Percentiles rank a stretch among this genome's conserved stretches.
These are phyloP conservation scores for Botrytis galanthina DNA, from an alignment of 2,329 filamentous ascomycete species.

Conservation along the genomic window DNA sequence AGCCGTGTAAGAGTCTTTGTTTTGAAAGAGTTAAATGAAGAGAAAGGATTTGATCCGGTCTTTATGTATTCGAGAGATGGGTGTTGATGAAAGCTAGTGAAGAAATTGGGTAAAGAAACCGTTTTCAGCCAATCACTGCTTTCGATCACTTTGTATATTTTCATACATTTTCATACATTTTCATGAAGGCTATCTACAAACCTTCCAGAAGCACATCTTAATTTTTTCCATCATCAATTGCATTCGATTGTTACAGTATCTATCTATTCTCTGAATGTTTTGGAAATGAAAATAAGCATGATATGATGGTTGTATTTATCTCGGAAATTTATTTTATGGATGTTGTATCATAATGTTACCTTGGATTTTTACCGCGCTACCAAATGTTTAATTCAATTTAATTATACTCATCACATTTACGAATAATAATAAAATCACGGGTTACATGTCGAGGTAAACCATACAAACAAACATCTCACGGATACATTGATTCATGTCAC, in stretches of 20 bases:
- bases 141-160: constrained; percentile 25
- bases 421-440: constrained; percentile 1
- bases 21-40: constrained; percentile 27
- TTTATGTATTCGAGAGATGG: constrained; percentile 36
- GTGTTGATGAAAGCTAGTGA: constrained; percentile 22
- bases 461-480: constrained; percentile 29
- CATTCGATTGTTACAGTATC: neutral
- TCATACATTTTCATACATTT: neutral
- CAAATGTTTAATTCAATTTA: neutral
- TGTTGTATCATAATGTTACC: neutral
- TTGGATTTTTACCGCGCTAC: neutral
- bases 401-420: neutral
- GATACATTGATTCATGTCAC: constrained; percentile 4
- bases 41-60: constrained; percentile 34
- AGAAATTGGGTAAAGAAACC: constrained; percentile 31
- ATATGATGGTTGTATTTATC: neutral
- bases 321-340: neutral
- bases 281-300: neutral
- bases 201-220: constrained; percentile 3
- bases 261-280: neutral
- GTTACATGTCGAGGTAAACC: constrained; percentile 29
- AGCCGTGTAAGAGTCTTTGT: constrained; percentile 34
- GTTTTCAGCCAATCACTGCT: constrained; percentile 37
- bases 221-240: neutral
- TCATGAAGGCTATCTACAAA: constrained; percentile 12